These are phyloP conservation scores for Candolleomyces efflorescens DNA, from an alignment of 768 basidiomycete species.

Conservation along the genomic window DNA sequence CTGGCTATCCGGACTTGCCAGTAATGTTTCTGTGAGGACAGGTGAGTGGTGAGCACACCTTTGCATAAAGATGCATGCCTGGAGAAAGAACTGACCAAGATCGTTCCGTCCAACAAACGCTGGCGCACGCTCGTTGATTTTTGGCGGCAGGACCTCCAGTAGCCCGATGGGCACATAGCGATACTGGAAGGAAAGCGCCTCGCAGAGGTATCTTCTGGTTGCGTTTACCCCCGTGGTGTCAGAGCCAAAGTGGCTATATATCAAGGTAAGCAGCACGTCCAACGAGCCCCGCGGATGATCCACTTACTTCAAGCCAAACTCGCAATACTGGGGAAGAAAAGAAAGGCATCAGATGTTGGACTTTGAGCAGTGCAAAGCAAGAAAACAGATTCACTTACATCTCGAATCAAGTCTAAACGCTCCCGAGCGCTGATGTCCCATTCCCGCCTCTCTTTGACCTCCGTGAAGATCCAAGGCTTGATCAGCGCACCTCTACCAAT, in stretches of 20 bases:
- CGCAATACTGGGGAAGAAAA: constrained; percentile 83
- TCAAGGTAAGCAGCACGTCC: background rate
- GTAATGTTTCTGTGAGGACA: constrained; percentile 63
- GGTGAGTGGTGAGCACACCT: background rate
- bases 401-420: constrained; percentile 71
- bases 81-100: constrained; percentile 55
- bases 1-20: constrained; percentile 71
- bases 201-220: constrained; percentile 89
- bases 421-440: constrained; percentile 92
- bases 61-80: background rate
- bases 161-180: constrained; percentile 95
- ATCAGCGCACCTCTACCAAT: constrained; percentile 91
- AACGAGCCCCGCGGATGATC: constrained; percentile 7
- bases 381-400: constrained; percentile 44
- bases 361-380: background rate
- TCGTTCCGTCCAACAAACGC: constrained; percentile 86
- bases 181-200: constrained; percentile 93
- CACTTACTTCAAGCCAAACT: constrained; percentile 72
- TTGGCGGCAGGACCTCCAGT: constrained; percentile 73
- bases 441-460: constrained; percentile 86
- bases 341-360: no score
- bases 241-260: constrained; percentile 70
- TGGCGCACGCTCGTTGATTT: constrained; percentile 89
- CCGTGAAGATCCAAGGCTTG: constrained; percentile 96
- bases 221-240: constrained; percentile 89